Evolutionary conservation across 441 rosid genomes (phyloP), one percentile per base, ranked within the genome.

Genomic region (Pelargonium citronellum): DNA sequence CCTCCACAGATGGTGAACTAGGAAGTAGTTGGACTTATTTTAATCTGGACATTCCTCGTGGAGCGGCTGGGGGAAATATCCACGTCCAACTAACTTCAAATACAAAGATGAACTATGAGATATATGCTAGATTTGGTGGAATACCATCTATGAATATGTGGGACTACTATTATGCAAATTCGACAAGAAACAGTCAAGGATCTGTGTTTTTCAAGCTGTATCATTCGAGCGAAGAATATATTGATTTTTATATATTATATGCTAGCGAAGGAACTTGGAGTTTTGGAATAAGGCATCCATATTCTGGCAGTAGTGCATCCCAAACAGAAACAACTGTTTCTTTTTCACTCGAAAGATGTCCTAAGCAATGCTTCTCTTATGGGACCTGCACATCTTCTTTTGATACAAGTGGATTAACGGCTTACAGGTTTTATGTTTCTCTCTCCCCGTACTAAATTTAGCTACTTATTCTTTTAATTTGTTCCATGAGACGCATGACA

Each of bases 41-140:
- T 81, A 71, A 84, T 57, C 67, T 89, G 79, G 84, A 87, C 80
- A 68, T 91, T 67, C 99, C 97, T 74, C 83, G 43, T 5, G 97
- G 97, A 71, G 96, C 94, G 64, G 94, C 92, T 73, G 97, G 99
- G 79, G 95, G 95, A 76, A 91, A 89, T 67, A 84, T 94, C 63
- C 99, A 90, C 57, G 75, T 90, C 71, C 87, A 80, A 12, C 76
- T 91, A 65, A 79, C 81, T 12, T 87, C 97, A 17, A 85, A 82
- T 68, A 49, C 81, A 22, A 76, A 75, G 70, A 81, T 86, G 67
- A 79, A 81, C 64, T 86, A 87, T 73, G 96, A 91, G 82, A 76
- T 90, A 68, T 94, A 94, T 81, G 86, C 82, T 72, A 90, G 93
- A 80, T 77, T 76, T 68, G 95, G 91, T 70, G 97, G 91, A 66